Evolutionary conservation across 176 grass and related monocot species (phyloP).

Genomic region (Carex parvula): DNA sequence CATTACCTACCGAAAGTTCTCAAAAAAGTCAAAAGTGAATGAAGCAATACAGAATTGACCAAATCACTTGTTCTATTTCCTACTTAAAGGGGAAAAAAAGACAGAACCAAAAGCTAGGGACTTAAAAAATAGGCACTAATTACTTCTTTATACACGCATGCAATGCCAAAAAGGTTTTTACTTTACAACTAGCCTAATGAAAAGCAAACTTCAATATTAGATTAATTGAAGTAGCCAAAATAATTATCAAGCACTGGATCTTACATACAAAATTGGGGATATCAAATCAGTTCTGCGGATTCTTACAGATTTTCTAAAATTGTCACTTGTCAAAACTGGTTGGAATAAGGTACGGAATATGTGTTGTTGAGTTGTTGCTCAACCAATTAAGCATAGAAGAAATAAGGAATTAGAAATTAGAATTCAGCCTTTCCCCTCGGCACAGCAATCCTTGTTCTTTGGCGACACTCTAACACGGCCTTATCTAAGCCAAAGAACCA

Average conservation of each 20-base stretch:
- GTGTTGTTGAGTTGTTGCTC: not conserved
- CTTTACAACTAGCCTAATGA: not conserved
- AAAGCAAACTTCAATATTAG: slow-evolving; percentile 1
- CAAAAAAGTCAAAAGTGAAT: slow-evolving; percentile 13
- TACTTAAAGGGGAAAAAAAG: not conserved
- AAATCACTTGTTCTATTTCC: slow-evolving; percentile 1
- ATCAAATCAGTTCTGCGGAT: not conserved
- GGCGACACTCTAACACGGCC: not conserved
- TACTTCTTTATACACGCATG: slow-evolving; percentile 15
- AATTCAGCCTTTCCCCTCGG: not conserved
- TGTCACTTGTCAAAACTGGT: not conserved
- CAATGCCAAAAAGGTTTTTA: slow-evolving; percentile 23
- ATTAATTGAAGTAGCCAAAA: not conserved
- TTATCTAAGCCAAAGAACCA: not conserved
- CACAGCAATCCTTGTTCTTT: not conserved
- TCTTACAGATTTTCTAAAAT: not conserved
- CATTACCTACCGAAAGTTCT: slow-evolving; percentile 7
- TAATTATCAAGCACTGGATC: not conserved
- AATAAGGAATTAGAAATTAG: not conserved
- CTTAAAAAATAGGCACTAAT: not conserved
- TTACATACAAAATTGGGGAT: not conserved
- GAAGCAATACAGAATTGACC: slow-evolving; percentile 10
- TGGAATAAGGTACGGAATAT: not conserved
- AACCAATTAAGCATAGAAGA: not conserved
- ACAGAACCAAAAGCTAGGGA: not conserved